A percentile compares a stretch with the other conserved stretches of the same genome.
phyloP scores from a whole-genome alignment of 257 asterid species.

The Scutellaria baicalensis region DNA sequence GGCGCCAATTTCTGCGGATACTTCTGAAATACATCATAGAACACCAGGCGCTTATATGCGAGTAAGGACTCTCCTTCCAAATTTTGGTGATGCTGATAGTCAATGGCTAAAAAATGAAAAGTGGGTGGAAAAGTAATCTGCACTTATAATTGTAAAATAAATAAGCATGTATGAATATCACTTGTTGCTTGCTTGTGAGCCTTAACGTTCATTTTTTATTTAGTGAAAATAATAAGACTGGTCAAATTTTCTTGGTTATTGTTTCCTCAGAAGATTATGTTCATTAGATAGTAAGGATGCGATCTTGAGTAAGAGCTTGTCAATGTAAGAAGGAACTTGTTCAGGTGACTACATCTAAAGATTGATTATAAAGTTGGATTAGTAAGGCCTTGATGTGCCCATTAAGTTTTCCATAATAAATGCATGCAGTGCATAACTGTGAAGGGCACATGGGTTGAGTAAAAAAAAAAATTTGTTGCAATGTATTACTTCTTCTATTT shows the following conservation, averaged over 20 bases:
- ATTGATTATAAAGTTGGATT: not conserved
- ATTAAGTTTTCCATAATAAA: not conserved
- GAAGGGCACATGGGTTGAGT: not conserved
- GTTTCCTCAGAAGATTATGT: not conserved
- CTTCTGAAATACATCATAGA: conserved; percentile 93
- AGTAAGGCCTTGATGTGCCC: not conserved
- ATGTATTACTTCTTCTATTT: not conserved
- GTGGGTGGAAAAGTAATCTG: not conserved
- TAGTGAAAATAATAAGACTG: not conserved
- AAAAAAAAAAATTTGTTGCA: not conserved
- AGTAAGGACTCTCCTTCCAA: conserved; percentile 46
- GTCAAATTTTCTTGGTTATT: not conserved
- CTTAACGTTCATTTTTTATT: not conserved
- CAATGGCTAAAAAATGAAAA: not conserved
- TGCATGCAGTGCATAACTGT: not conserved
- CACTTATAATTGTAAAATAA: not conserved
- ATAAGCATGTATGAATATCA: not conserved
- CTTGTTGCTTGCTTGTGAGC: not conserved
- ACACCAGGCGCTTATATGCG: conserved; percentile 96
- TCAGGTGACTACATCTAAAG: not conserved
- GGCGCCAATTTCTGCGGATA: conserved; percentile 89
- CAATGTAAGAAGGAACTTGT: conserved; percentile 1
- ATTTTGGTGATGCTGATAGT: not conserved
- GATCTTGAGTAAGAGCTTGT: not conserved
- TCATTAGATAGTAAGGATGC: not conserved